Percentiles rank a stretch among this genome's conserved stretches.
Conservation (phyloP, 345 rosid species). For the Erodium maritimum region DNA sequence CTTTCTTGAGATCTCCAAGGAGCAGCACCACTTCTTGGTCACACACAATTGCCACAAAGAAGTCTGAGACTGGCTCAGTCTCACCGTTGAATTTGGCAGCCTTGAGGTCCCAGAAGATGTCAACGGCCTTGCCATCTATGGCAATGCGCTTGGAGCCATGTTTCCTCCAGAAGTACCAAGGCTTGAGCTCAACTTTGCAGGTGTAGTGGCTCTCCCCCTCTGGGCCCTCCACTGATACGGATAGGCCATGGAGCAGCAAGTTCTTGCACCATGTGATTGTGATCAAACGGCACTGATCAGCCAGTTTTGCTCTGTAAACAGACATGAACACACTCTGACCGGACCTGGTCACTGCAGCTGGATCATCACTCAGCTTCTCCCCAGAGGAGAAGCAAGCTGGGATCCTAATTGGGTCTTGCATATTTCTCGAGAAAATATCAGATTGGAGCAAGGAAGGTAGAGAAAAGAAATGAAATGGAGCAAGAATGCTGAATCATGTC, state of each 20-base stretch:
- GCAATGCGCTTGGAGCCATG: slow-evolving; percentile 49
- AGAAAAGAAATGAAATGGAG: slow-evolving; percentile 1
- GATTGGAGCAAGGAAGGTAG: slow-evolving; percentile 4
- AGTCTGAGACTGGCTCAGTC: slow-evolving; percentile 51
- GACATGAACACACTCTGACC: slow-evolving; percentile 67
- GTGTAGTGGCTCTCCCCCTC: slow-evolving; percentile 34
- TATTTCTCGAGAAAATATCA: slow-evolving; percentile 7
- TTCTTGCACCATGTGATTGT: slow-evolving; percentile 62
- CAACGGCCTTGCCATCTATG: slow-evolving; percentile 38
- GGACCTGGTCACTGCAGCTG: slow-evolving; percentile 36
- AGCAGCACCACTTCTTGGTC: slow-evolving; percentile 64
- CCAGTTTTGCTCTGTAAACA: slow-evolving; percentile 40
- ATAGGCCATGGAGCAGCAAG: slow-evolving; percentile 44
- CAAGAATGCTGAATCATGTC: slow-evolving; percentile 11
- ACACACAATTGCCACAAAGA: slow-evolving; percentile 72
- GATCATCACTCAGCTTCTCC: slow-evolving; percentile 38
- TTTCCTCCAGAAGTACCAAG: slow-evolving; percentile 71
- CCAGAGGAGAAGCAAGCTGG: slow-evolving; percentile 54
- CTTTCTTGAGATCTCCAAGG: slow-evolving; percentile 76
- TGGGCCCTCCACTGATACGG: slow-evolving; percentile 38
- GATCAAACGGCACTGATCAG: slow-evolving; percentile 48
- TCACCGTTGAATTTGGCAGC: slow-evolving; percentile 57
- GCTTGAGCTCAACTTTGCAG: slow-evolving; percentile 65
- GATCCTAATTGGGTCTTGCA: slow-evolving; percentile 47
- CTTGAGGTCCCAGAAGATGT: slow-evolving; percentile 57